Evolutionary conservation across 306 rosid genomes (phyloP), one percentile per base, ranked within the genome.

Genomic region (Pterocarpus macrocarpus): DNA sequence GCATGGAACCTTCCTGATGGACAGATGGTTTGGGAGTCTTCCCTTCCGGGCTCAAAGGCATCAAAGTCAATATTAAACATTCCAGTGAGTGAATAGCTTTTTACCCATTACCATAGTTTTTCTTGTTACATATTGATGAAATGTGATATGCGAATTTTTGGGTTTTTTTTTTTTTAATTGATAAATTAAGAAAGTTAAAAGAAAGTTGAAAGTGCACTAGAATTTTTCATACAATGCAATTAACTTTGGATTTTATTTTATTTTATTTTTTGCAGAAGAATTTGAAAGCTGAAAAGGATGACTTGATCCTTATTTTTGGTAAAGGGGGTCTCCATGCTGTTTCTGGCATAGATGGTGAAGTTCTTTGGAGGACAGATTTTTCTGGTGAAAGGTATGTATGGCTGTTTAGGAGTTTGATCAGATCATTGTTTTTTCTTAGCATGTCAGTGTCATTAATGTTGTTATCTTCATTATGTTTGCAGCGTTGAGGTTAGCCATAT

Each of bases 1-100:
- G 98, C 98, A 57, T 96, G 99, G 99, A 96, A 90, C 90, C 94
- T 93, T 86, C 94, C 98, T 49, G 99, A 96, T 85, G 99, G 99
- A 44, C 98, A 93, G 89, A 90, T 96, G 98, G 98, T 90, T 72
- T 96, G 99, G 99, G 94, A 93, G 85, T 87, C 97, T 75, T 85
- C 61, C 76, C 89, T 96, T 73, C 90, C 78, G 50, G 97, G 94
- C 72, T 83, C 94, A 34, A 83, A 83, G 76, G 64, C 82, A 30
- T 89, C 99, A 33, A 92, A 93, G 75, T 87, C 98, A 44, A 78
- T 93, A 77, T 72, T 93, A 80, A 66, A 75, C 74, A 81, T 92
- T 75, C 91, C 90, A 70, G 99, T 96, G 67, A 91, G 99, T 85
- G 15, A 71, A 74, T 77, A 43, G 9, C n/a, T 76, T 45, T 64